Conservation (phyloP, 2,329 filamentous ascomycete species). For the Hirsutella rhossiliensis region DNA sequence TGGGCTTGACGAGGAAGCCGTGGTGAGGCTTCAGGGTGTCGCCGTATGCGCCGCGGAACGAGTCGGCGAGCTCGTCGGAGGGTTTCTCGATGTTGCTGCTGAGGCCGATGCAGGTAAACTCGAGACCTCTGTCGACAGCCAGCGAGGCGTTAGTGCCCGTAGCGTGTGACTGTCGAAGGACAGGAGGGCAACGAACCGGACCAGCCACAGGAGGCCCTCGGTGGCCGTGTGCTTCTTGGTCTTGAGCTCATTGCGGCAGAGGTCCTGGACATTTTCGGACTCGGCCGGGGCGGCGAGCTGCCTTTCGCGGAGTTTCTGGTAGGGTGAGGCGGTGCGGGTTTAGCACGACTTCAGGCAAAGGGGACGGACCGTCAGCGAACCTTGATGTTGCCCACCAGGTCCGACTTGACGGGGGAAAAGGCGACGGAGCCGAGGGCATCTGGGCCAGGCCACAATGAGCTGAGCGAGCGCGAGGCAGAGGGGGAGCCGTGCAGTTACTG, state of each 20-base stretch:
- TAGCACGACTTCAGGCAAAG: background rate
- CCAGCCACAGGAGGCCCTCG: conserved; percentile 84
- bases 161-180: background rate
- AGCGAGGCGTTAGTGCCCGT: background rate
- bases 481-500: background rate
- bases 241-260: conserved; percentile 79
- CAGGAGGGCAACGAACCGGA: conserved; percentile 47
- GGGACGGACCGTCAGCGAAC: conserved; percentile 29
- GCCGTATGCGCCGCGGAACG: conserved; percentile 78
- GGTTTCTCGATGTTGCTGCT: conserved; percentile 60
- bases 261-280: conserved; percentile 74
- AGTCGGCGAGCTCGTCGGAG: conserved; percentile 65
- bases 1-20: conserved; percentile 75
- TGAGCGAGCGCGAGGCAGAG: background rate
- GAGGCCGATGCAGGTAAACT: conserved; percentile 84
- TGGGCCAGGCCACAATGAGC: conserved; percentile 13
- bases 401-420: conserved; percentile 82
- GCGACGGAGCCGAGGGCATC: conserved; percentile 58
- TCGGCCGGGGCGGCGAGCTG: conserved; percentile 66
- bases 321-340: background rate
- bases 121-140: conserved; percentile 55
- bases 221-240: conserved; percentile 78
- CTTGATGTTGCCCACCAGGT: conserved; percentile 87
- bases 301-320: conserved; percentile 77
- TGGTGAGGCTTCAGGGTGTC: conserved; percentile 87